Evolutionary conservation across 1,139 yeast species (phyloP).

Genomic region (Scheffersomyces stambukii): DNA sequence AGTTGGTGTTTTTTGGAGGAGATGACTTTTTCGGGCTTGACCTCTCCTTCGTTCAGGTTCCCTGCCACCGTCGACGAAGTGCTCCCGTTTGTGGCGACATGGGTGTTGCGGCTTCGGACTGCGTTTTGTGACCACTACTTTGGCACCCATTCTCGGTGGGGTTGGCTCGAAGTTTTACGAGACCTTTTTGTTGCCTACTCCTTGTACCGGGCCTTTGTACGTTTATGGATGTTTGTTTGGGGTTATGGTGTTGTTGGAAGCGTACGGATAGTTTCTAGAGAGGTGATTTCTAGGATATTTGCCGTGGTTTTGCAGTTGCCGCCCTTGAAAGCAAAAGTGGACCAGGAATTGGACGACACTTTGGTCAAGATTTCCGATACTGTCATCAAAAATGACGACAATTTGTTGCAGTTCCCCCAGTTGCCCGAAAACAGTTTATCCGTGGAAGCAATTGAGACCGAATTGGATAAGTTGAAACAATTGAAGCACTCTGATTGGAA

Average conservation of each 20-base stretch:
- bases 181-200: not conserved
- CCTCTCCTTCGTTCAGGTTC: not conserved
- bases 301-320: slow-evolving; percentile 46
- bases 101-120: not conserved
- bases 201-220: not conserved
- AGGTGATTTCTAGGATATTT: slow-evolving; percentile 17
- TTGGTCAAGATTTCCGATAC: slow-evolving; percentile 48
- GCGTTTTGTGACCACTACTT: not conserved
- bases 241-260: slow-evolving; percentile 41
- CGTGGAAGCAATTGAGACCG: slow-evolving; percentile 36
- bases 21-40: no score
- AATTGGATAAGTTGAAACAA: slow-evolving; percentile 45
- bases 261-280: slow-evolving; percentile 10
- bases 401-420: slow-evolving; percentile 41
- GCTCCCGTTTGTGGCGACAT: not conserved
- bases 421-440: slow-evolving; percentile 60
- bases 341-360: slow-evolving; percentile 52
- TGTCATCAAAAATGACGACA: slow-evolving; percentile 49
- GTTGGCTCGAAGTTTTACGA: not conserved
- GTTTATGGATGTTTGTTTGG: slow-evolving; percentile 9
- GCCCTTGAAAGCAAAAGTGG: slow-evolving; percentile 51
- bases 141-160: no score
- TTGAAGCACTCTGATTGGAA: slow-evolving; percentile 77
- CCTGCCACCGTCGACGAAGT: not conserved
- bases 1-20: no score